Percentiles rank a stretch among this genome's conserved stretches.
Conservation (phyloP, 2,329 filamentous ascomycete genomes). For the Fusarium albosuccineum region DNA sequence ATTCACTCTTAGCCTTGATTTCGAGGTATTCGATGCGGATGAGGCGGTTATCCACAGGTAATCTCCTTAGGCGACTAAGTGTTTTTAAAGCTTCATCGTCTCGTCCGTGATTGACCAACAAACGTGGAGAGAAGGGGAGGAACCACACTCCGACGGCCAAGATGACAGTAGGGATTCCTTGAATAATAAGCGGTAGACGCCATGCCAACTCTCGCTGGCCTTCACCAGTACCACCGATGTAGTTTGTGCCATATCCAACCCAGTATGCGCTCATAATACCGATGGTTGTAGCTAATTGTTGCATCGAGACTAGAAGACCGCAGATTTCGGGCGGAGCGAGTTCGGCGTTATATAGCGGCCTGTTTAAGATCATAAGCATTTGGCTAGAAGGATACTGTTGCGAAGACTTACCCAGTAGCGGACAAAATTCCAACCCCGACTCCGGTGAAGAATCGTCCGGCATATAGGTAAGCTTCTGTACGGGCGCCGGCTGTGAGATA, state of each 20-base stretch:
- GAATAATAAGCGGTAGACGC: constrained; percentile 60
- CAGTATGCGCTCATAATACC: constrained; percentile 63
- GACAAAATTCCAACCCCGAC: no score
- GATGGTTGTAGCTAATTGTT: constrained; percentile 61
- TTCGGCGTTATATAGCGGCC: constrained; percentile 63
- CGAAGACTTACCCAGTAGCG: no score
- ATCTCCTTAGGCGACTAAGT: no score
- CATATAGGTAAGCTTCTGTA: constrained; percentile 57
- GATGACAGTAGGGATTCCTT: constrained; percentile 58
- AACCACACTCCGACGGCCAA: constrained; percentile 80
- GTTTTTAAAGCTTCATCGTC: no score
- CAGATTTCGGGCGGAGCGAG: constrained; percentile 72
- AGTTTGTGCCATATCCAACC: constrained; percentile 58
- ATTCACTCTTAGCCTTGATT: constrained; percentile 49
- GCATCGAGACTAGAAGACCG: constrained; percentile 73
- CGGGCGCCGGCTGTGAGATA: constrained; percentile 59
- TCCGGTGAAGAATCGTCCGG: constrained; percentile 47
- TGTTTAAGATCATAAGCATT: no score
- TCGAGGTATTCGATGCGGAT: no score
- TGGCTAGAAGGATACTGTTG: no score
- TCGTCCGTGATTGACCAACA: background rate
- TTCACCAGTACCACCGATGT: constrained; percentile 60
- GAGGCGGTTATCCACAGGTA: no score
- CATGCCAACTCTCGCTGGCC: constrained; percentile 56
- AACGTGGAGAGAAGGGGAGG: constrained; percentile 82